These are phyloP conservation scores for Escovopsis sp. DNA, from an alignment of 2,329 filamentous ascomycete genomes.

Conservation along the genomic window DNA sequence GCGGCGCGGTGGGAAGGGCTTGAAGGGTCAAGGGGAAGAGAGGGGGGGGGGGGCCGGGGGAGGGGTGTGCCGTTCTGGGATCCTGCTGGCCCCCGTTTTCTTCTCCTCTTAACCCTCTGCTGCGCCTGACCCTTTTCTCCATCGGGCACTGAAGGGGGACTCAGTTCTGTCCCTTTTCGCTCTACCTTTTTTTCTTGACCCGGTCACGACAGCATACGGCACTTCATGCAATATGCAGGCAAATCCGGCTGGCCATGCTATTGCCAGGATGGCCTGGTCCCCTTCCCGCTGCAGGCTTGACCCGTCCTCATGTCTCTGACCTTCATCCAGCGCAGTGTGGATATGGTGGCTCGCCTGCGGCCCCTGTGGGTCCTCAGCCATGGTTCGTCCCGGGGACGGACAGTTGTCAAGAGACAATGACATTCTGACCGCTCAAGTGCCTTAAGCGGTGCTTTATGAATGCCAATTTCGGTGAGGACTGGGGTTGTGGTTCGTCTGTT, in stretches of 20 bases:
- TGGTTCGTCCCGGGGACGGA: conserved; percentile 24
- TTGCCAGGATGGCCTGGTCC: conserved; percentile 13
- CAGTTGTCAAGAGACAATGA: conserved; percentile 22
- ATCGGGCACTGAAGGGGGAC: conserved; percentile 8
- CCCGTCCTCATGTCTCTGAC: conserved; percentile 2
- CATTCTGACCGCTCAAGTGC: conserved; percentile 13
- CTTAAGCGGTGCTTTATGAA: conserved; percentile 9
- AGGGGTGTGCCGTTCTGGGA: too few relatives aligned
- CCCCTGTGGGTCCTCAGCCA: conserved; percentile 21
- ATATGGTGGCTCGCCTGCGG: conserved; percentile 24
- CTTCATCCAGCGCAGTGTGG: conserved; percentile 5
- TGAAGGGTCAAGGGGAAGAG: too few relatives aligned
- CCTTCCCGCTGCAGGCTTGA: conserved; percentile 15
- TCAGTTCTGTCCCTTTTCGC: conserved; percentile 1
- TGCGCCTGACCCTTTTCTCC: conserved; percentile 2
- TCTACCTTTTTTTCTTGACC: not conserved
- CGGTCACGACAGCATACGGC: conserved; percentile 1
- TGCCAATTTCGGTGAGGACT: conserved; percentile 22
- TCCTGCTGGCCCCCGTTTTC: too few relatives aligned
- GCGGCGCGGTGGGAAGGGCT: not conserved
- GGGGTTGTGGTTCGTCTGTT: conserved; percentile 18
- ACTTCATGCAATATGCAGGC: conserved; percentile 8
- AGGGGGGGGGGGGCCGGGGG: too few relatives aligned
- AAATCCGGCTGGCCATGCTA: conserved; percentile 12
- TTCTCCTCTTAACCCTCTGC: not conserved